Evolutionary conservation across 2,329 filamentous ascomycete genomes (phyloP).

Genomic region (Sclerotinia borealis): DNA sequence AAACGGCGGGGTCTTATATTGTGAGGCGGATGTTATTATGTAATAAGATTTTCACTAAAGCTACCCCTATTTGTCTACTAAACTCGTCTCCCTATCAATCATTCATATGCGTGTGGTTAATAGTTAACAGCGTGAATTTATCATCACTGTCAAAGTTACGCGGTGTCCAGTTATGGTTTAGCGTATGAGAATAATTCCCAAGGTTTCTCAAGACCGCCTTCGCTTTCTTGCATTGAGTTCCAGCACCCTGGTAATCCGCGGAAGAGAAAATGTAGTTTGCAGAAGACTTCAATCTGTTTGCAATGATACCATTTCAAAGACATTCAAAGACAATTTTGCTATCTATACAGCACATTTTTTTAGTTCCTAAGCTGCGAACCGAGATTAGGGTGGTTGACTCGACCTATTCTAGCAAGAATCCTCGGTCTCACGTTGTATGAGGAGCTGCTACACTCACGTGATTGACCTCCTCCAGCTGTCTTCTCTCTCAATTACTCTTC

Average conservation of each 20-base stretch:
- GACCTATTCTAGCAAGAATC: not conserved
- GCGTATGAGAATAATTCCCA: not conserved
- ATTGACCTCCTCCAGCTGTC: not conserved
- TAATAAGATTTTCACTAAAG: too few relatives aligned
- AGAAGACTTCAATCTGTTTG: not conserved
- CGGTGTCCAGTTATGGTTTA: not conserved
- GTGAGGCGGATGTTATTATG: too few relatives aligned
- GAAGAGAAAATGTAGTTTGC: not conserved
- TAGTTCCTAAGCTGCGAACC: not conserved
- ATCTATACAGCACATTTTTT: not conserved
- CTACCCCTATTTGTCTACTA: too few relatives aligned
- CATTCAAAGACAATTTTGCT: not conserved
- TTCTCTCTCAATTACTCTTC: not conserved
- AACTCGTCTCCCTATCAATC: not conserved
- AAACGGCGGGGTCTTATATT: too few relatives aligned
- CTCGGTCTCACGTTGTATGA: not conserved
- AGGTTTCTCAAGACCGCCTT: slow-evolving; percentile 4
- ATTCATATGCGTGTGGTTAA: not conserved
- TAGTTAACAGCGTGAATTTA: not conserved
- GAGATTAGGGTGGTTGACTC: not conserved
- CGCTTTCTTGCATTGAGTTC: not conserved
- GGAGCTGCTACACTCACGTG: not conserved
- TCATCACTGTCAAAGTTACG: not conserved
- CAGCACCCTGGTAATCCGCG: not conserved
- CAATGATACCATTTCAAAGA: not conserved